phyloP scores from a whole-genome alignment of 2,329 filamentous ascomycete genomes.

The Hypomyces rosellus region DNA sequence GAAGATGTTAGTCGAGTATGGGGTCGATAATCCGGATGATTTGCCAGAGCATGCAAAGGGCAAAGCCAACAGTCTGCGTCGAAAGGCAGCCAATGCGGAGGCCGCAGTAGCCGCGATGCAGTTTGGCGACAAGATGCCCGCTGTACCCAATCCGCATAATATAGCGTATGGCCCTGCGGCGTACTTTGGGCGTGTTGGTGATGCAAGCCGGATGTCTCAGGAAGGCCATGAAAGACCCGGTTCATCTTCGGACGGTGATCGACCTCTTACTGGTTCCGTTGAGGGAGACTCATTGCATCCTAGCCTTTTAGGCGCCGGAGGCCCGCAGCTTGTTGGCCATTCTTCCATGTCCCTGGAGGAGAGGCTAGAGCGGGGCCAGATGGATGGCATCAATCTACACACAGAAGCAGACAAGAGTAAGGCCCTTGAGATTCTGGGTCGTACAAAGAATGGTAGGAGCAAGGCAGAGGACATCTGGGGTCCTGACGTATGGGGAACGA shows the following conservation, averaged over 20 bases:
- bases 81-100: slow-evolving; percentile 60
- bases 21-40: slow-evolving; percentile 85
- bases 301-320: slow-evolving; percentile 36
- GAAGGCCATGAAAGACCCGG: slow-evolving; percentile 22
- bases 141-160: slow-evolving; percentile 16
- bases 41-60: slow-evolving; percentile 76
- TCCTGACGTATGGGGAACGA: slow-evolving; percentile 38
- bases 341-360: slow-evolving; percentile 43
- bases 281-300: slow-evolving; percentile 38
- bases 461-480: slow-evolving; percentile 48
- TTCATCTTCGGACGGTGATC: slow-evolving; percentile 21
- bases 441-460: slow-evolving; percentile 44
- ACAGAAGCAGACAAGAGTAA: slow-evolving; percentile 42
- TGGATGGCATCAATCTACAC: slow-evolving; percentile 39
- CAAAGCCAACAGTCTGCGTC: slow-evolving; percentile 67
- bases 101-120: slow-evolving; percentile 36
- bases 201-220: slow-evolving; percentile 18
- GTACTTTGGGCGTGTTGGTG: slow-evolving; percentile 20
- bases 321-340: slow-evolving; percentile 35
- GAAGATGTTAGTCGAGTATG: slow-evolving; percentile 83
- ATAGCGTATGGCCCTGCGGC: slow-evolving; percentile 20
- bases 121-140: slow-evolving; percentile 4
- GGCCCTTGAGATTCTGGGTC: slow-evolving; percentile 46
- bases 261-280: slow-evolving; percentile 31
- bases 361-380: slow-evolving; percentile 41